Percentiles rank a stretch among this genome's conserved stretches.
These are phyloP conservation scores for Adansonia gregorii DNA, from an alignment of 441 rosid genomes.

Conservation along the genomic window DNA sequence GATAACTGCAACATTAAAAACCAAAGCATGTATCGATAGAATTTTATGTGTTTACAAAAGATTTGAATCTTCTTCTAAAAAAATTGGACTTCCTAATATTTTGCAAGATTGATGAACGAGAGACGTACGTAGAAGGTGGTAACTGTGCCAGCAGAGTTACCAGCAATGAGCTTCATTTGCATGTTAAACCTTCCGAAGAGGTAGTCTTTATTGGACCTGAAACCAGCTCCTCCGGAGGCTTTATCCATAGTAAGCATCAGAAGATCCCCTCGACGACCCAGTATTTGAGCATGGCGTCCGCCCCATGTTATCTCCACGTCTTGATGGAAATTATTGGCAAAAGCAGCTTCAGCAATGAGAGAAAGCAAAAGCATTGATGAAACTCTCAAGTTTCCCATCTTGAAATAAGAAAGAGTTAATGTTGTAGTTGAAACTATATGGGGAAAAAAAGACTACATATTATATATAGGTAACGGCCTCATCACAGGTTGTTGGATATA, in stretches of 20 bases:
- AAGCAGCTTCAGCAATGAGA: conserved; percentile 17
- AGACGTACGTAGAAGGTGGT: conserved; percentile 52
- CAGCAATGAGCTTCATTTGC: conserved; percentile 54
- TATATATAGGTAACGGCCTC: conserved; percentile 15
- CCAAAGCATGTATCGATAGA: background rate
- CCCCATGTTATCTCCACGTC: conserved; percentile 55
- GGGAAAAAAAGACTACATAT: background rate
- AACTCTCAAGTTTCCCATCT: conserved; percentile 24
- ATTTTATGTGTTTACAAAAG: background rate
- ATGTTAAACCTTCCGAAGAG: conserved; percentile 48
- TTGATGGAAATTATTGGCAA: conserved; percentile 35
- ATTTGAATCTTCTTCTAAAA: background rate
- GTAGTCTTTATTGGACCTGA: conserved; percentile 43
- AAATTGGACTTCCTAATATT: background rate
- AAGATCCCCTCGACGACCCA: conserved; percentile 35
- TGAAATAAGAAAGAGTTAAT: background rate
- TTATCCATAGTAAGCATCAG: conserved; percentile 51
- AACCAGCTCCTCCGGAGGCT: conserved; percentile 52
- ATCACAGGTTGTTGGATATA: conserved; percentile 19
- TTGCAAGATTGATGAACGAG: background rate
- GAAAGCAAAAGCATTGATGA: conserved; percentile 12
- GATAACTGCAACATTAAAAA: conserved; percentile 39
- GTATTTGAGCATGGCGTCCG: conserved; percentile 45
- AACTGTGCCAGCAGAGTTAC: conserved; percentile 63
- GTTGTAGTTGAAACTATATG: background rate